phyloP scores from a whole-genome alignment of 2,329 filamentous ascomycete species.

The Sporothrix sp. region DNA sequence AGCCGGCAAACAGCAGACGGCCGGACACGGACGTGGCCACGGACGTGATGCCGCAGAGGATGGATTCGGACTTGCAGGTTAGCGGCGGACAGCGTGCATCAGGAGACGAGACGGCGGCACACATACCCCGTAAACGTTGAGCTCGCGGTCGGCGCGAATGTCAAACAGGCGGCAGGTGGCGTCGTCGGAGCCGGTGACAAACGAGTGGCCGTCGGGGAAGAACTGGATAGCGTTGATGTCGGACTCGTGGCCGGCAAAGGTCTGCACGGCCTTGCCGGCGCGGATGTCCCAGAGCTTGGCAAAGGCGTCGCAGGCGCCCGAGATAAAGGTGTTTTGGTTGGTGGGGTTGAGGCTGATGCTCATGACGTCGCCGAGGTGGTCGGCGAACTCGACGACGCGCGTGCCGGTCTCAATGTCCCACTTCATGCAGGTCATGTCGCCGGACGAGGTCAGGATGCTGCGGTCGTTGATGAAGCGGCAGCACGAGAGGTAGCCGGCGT shows the following conservation, averaged over 20 bases:
- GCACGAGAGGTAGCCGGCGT: slow-evolving; percentile 95
- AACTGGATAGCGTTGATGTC: slow-evolving; percentile 99
- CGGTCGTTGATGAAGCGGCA: slow-evolving; percentile 98
- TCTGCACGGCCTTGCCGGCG: slow-evolving; percentile 95
- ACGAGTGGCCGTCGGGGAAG: slow-evolving; percentile 97
- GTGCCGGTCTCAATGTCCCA: slow-evolving; percentile 98
- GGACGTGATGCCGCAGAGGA: slow-evolving; percentile 94
- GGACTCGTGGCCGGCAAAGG: slow-evolving; percentile 94
- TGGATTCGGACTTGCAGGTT: slow-evolving; percentile 70
- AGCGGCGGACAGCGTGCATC: neutral
- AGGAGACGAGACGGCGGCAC: neutral
- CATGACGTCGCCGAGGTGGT: slow-evolving; percentile 98
- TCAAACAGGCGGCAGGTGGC: slow-evolving; percentile 96
- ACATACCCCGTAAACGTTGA: slow-evolving; percentile 60
- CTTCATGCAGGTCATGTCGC: slow-evolving; percentile 99
- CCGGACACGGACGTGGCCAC: slow-evolving; percentile 97
- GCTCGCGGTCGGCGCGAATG: slow-evolving; percentile 81
- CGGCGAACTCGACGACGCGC: slow-evolving; percentile 95
- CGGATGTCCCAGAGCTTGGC: slow-evolving; percentile 99
- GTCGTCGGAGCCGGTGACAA: slow-evolving; percentile 95
- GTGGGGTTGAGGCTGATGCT: slow-evolving; percentile 99
- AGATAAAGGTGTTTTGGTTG: slow-evolving; percentile 98
- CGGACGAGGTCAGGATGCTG: slow-evolving; percentile 93
- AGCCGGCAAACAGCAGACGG: slow-evolving; percentile 87
- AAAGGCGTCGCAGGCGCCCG: slow-evolving; percentile 97